Percentiles rank a stretch among this genome's conserved stretches.
Evolutionary conservation across 2,329 filamentous ascomycete species (phyloP).

Genomic region (Pyricularia pennisetigena): DNA sequence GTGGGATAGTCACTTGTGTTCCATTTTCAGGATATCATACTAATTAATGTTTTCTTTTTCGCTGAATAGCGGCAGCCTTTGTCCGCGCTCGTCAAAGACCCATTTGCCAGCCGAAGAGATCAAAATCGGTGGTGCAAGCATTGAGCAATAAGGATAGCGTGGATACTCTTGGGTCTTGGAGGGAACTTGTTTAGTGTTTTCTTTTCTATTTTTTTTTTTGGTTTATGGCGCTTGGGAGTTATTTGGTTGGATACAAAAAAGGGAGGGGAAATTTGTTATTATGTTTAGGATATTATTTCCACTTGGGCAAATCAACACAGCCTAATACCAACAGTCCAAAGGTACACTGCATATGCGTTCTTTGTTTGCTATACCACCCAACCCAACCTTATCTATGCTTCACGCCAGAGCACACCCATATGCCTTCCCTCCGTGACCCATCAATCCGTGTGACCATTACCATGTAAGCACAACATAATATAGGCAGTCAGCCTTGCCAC

Average conservation of each 20-base stretch:
- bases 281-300: background rate
- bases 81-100: no score
- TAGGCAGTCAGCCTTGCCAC: background rate
- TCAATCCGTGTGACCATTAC: background rate
- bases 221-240: no score
- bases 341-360: background rate
- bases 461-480: background rate
- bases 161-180: background rate
- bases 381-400: no score
- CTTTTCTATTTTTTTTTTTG: background rate
- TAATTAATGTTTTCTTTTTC: background rate
- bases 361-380: background rate
- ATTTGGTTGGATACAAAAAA: background rate
- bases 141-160: background rate
- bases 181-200: background rate
- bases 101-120: no score
- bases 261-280: background rate
- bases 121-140: background rate
- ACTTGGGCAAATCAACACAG: background rate
- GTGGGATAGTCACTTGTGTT: background rate
- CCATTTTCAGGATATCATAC: background rate
- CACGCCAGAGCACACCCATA: no score
- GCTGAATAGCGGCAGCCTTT: background rate
- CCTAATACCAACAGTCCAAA: background rate
- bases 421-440: background rate